These are phyloP conservation scores for Haematococcus sp. DNA, from an alignment of 139 green algal genomes.

Conservation along the genomic window DNA sequence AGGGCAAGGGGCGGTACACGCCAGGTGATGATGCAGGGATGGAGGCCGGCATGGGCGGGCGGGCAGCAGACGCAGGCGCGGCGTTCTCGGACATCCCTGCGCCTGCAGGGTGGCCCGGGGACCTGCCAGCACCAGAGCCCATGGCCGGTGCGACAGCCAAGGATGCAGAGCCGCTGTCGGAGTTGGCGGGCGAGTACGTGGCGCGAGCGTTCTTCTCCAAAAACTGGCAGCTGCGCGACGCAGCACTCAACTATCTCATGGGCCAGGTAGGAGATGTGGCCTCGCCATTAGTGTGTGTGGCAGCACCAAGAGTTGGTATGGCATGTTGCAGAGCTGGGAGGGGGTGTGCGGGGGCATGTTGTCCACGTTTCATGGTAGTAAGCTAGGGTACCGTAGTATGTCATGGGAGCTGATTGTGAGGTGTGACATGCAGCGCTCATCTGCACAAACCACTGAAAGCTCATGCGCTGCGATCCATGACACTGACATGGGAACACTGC, in stretches of 20 bases:
- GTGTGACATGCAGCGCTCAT: no score
- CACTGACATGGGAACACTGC: no score
- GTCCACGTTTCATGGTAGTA: no score
- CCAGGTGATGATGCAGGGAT: background rate
- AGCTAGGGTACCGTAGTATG: no score
- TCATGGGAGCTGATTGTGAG: no score
- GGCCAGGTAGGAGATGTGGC: no score
- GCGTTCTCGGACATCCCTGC: constrained; percentile 13
- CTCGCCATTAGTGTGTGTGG: no score
- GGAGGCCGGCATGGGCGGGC: background rate
- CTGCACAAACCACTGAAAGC: no score
- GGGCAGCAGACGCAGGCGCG: background rate
- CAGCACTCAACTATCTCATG: constrained; percentile 39
- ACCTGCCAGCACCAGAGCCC: constrained; percentile 67
- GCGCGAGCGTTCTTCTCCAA: constrained; percentile 65
- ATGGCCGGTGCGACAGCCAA: constrained; percentile 45
- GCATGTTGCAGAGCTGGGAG: no score
- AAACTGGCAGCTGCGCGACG: constrained; percentile 88
- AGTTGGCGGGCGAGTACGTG: constrained; percentile 71
- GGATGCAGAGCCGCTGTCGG: constrained; percentile 54
- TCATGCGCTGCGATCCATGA: no score
- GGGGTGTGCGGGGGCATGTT: no score
- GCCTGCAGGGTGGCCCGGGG: constrained; percentile 62
- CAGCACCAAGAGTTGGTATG: no score
- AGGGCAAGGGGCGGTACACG: constrained; percentile 51